Conservation (phyloP, 768 basidiomycete species). For the Gloeophyllum trabeum region DNA sequence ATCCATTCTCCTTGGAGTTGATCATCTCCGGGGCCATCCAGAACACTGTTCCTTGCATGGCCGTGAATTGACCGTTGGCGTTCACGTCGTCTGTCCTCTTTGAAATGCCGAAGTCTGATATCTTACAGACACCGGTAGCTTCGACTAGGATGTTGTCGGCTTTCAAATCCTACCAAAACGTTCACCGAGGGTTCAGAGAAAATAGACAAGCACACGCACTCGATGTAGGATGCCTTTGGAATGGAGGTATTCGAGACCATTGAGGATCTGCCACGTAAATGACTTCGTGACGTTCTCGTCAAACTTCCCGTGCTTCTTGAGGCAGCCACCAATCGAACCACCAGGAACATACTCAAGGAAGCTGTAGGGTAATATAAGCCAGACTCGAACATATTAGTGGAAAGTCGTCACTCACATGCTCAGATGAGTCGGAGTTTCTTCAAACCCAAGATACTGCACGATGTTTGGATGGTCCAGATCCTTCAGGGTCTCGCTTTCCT, state of each 20-base stretch:
- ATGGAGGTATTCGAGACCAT: slow-evolving; percentile 89
- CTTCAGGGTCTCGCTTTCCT: slow-evolving; percentile 93
- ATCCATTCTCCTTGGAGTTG: slow-evolving; percentile 78
- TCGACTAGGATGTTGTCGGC: slow-evolving; percentile 98
- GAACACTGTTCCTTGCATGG: slow-evolving; percentile 96
- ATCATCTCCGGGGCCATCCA: slow-evolving; percentile 99
- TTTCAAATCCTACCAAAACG: slow-evolving; percentile 68
- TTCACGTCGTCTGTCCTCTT: slow-evolving; percentile 86
- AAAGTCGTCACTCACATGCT: slow-evolving; percentile 65
- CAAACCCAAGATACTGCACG: slow-evolving; percentile 93
- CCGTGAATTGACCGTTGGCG: slow-evolving; percentile 72
- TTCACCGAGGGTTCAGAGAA: neutral
- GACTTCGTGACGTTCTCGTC: slow-evolving; percentile 86
- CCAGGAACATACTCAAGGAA: slow-evolving; percentile 99
- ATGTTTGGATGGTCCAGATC: slow-evolving; percentile 96
- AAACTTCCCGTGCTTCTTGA: slow-evolving; percentile 89
- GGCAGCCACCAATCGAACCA: slow-evolving; percentile 84
- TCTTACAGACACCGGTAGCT: slow-evolving; percentile 86
- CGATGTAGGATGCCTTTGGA: slow-evolving; percentile 86
- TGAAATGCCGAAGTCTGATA: slow-evolving; percentile 98
- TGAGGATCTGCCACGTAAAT: slow-evolving; percentile 86
- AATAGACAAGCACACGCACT: slow-evolving; percentile 28
- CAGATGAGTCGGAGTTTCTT: slow-evolving; percentile 76
- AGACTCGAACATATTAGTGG: slow-evolving; percentile 2
- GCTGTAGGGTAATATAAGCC: slow-evolving; percentile 30